These are phyloP conservation scores for Chalciporus piperatus DNA, from an alignment of 768 basidiomycete genomes.

Conservation along the genomic window DNA sequence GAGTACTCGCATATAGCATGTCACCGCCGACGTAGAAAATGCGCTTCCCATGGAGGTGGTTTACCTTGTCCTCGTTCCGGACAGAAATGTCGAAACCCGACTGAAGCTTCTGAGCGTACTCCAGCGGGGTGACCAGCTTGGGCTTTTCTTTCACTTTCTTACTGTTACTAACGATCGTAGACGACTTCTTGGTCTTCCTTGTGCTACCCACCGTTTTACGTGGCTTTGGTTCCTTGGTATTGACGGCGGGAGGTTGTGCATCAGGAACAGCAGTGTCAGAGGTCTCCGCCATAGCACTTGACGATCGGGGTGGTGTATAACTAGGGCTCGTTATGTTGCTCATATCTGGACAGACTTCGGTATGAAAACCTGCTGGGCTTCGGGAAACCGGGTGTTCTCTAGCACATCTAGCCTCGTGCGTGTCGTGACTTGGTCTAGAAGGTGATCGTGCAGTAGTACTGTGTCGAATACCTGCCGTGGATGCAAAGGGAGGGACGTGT, in stretches of 20 bases:
- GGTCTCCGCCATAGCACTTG: not conserved
- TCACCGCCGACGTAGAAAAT: constrained; percentile 64
- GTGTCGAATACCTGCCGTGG: not conserved
- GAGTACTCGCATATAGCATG: constrained; percentile 46
- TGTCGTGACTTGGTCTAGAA: not conserved
- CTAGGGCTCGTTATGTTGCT: constrained; percentile 24
- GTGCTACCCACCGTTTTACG: constrained; percentile 24
- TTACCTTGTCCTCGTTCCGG: constrained; percentile 17
- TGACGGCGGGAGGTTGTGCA: not conserved
- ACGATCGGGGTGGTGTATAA: not conserved
- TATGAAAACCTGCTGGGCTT: constrained; percentile 10
- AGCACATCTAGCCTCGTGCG: not conserved
- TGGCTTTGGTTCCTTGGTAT: constrained; percentile 4
- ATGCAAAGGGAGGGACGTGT: not conserved
- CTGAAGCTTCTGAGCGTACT: constrained; percentile 52
- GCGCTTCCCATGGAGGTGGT: constrained; percentile 48
- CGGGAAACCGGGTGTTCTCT: not conserved
- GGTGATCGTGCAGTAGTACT: not conserved
- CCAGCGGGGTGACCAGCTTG: constrained; percentile 43
- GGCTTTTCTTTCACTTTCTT: constrained; percentile 42
- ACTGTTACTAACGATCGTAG: constrained; percentile 4
- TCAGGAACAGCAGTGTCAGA: not conserved
- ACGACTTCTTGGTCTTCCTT: constrained; percentile 5
- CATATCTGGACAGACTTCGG: not conserved
- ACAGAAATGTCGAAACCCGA: constrained; percentile 25